Evolutionary conservation across 208 protist genomes (phyloP).

Genomic region (Entamoeba dispar): DNA sequence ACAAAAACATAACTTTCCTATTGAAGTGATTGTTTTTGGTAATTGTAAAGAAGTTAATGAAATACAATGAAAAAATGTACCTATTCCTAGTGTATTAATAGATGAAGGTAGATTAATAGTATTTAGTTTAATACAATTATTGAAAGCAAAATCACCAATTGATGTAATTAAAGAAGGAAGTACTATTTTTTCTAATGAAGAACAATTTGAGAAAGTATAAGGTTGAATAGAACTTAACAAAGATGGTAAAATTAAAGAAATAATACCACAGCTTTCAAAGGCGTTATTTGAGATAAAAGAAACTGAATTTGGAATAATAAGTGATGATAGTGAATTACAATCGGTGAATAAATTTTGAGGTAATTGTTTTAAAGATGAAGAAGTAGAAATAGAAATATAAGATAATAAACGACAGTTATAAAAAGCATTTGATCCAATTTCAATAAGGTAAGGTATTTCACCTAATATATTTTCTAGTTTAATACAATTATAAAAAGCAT

Average conservation of each 20-base stretch:
- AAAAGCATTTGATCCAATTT: background rate
- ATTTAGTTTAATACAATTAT: background rate
- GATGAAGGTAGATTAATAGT: background rate
- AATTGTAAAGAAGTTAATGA: background rate
- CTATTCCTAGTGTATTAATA: background rate
- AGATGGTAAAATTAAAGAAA: background rate
- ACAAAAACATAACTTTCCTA: background rate
- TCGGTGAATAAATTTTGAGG: background rate
- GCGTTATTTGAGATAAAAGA: background rate
- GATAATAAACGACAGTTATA: background rate
- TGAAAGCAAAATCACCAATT: background rate
- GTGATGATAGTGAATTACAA: background rate
- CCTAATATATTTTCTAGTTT: background rate
- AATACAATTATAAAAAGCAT: background rate
- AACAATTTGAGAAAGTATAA: background rate
- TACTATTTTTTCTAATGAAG: background rate
- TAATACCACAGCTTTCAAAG: background rate
- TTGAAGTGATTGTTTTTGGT: background rate
- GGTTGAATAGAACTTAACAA: background rate
- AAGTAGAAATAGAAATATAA: too few species aligned
- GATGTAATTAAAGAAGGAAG: background rate
- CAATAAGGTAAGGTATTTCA: background rate
- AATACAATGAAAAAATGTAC: background rate
- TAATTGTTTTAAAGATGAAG: background rate
- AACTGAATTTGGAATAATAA: background rate